These are phyloP conservation scores for Leptomonas pyrrhocoris DNA, from an alignment of 208 protist species.

Conservation along the genomic window DNA sequence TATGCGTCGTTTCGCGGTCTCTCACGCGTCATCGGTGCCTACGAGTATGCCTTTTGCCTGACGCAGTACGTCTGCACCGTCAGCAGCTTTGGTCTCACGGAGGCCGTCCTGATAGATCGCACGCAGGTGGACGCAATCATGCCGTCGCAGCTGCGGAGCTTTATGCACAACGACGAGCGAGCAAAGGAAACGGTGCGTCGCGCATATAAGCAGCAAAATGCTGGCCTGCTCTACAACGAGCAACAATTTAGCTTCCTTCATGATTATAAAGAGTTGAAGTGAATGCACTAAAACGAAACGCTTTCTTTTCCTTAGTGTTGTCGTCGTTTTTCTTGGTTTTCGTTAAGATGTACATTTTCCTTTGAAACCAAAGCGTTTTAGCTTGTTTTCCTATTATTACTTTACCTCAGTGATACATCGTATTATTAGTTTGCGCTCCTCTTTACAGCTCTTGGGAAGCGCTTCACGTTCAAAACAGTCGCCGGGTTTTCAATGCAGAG, in stretches of 20 bases:
- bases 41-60: constrained; percentile 68
- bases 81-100: constrained; percentile 75
- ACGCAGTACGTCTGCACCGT: constrained; percentile 75
- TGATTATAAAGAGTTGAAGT: constrained; percentile 51
- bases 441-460: not conserved
- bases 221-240: constrained; percentile 43
- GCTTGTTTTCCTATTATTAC: not conserved
- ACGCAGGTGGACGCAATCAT: constrained; percentile 54
- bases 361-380: no score
- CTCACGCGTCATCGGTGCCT: constrained; percentile 72
- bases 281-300: not conserved
- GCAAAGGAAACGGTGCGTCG: constrained; percentile 55
- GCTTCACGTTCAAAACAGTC: not conserved
- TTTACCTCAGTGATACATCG: not conserved
- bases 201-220: constrained; percentile 56
- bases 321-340: not conserved
- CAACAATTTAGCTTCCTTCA: constrained; percentile 54
- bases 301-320: not conserved
- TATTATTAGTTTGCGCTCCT: not conserved
- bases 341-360: not conserved
- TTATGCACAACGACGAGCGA: constrained; percentile 49
- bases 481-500: no score
- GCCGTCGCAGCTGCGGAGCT: constrained; percentile 43
- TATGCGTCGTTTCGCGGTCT: constrained; percentile 19
- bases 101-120: constrained; percentile 72